phyloP scores from a whole-genome alignment of 495 filamentous ascomycete genomes.

The Xylaria sp. region DNA sequence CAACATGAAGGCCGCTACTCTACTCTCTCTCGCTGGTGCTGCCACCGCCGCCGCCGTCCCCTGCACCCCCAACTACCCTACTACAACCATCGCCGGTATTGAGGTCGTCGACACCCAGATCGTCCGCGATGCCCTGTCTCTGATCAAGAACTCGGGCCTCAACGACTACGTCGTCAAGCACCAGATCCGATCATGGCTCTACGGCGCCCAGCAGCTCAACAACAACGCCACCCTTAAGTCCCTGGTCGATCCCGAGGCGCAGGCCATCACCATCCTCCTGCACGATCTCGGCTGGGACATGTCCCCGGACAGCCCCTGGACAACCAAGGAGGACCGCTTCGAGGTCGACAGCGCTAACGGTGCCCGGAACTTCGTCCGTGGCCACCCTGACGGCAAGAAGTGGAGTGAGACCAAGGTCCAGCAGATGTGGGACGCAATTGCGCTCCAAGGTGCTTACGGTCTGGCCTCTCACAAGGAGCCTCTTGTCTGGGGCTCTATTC shows the following conservation, averaged over 20 bases:
- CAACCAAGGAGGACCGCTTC: constrained; percentile 43
- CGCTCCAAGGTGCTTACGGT: constrained; percentile 33
- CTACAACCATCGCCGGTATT: constrained; percentile 32
- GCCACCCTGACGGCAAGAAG: constrained; percentile 25
- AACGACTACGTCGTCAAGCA: constrained; percentile 52
- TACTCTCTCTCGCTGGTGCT: constrained; percentile 15
- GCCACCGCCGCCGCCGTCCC: constrained; percentile 5
- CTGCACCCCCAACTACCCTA: constrained; percentile 17
- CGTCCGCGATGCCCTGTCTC: constrained; percentile 43
- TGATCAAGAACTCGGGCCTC: constrained; percentile 41
- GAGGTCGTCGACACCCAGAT: constrained; percentile 37
- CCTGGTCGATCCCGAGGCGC: constrained; percentile 43
- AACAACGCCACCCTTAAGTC: constrained; percentile 41
- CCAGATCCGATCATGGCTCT: constrained; percentile 54
- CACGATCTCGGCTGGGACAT: constrained; percentile 42
- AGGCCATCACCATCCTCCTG: constrained; percentile 41
- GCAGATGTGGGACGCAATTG: constrained; percentile 38
- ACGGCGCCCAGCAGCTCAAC: constrained; percentile 47
- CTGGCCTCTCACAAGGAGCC: constrained; percentile 34
- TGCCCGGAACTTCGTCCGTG: constrained; percentile 71
- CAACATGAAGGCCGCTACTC: constrained; percentile 14
- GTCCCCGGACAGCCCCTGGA: constrained; percentile 33
- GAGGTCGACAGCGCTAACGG: constrained; percentile 79
- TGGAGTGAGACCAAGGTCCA: constrained; percentile 33
- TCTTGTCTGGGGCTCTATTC: constrained; percentile 32